Conservation (phyloP, 2,329 filamentous ascomycete genomes). For the Botrytis porri region DNA sequence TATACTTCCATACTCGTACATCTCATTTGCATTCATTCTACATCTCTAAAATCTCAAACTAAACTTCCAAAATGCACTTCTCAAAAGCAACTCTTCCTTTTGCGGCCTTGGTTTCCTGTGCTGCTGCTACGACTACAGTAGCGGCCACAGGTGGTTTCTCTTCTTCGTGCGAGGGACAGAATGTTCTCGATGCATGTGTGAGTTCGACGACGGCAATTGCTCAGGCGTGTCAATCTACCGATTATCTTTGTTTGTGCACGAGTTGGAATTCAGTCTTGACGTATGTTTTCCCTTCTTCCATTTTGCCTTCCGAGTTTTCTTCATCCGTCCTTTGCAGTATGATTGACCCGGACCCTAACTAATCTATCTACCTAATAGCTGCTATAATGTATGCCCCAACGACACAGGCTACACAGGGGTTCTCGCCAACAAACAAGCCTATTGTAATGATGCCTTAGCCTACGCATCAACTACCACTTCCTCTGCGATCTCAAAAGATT, state of each 20-base stretch:
- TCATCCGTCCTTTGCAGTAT: background rate
- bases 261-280: constrained; percentile 52
- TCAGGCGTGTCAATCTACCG: constrained; percentile 36
- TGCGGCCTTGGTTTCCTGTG: constrained; percentile 34
- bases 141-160: background rate
- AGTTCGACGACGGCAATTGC: constrained; percentile 40
- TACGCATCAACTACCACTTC: constrained; percentile 26
- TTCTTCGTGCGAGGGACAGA: constrained; percentile 38
- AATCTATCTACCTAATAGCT: constrained; percentile 40
- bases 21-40: background rate
- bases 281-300: constrained; percentile 35
- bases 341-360: background rate
- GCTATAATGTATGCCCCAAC: constrained; percentile 63
- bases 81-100: constrained; percentile 26
- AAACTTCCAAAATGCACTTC: constrained; percentile 23
- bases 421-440: constrained; percentile 27
- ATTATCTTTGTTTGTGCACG: constrained; percentile 53
- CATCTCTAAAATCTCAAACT: background rate
- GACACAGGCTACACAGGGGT: constrained; percentile 38
- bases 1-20: background rate
- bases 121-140: constrained; percentile 27
- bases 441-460: constrained; percentile 31
- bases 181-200: constrained; percentile 42
- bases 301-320: background rate
- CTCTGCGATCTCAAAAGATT: constrained; percentile 24